Evolutionary conservation across 2,329 filamentous ascomycete species (phyloP), one percentile per base, ranked within the genome.

Genomic region (Fusarium musae): DNA sequence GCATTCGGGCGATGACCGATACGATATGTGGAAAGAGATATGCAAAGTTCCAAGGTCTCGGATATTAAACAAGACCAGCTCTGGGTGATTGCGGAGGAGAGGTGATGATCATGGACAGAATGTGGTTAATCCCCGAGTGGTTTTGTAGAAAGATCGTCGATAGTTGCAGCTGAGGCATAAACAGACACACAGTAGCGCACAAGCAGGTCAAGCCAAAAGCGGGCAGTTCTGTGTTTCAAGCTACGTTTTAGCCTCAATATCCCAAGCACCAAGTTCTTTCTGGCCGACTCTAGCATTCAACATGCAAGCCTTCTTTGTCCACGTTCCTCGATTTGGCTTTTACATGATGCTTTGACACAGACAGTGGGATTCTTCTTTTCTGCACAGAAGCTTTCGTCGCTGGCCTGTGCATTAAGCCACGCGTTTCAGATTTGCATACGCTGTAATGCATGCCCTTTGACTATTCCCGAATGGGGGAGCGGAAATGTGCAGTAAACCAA

Each of bases 1-100:
- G 54, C 72, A 49, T 67, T 60, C 57, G 64, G 72, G 60, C 58
- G 59, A 74, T 74, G 61, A 28, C 59, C 66, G 69, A 75, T 75
- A 73, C 72, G 72, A 52, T 54, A 40, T 40, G 26, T 28, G 36
- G 23, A 43, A 36, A 34, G 37, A 56, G 44, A 72, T 62, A 63
- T 59, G 16, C 47, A 61, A 28, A 40, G 8, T 30, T 52, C 30
- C 49, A 30, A 39, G 36, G 28, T 21, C 40, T 34, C 59, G 46
- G 54, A 58, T 39, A 56, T 66, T 63, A 56, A 37, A 72, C 49
- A 44, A 36, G 59, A 60, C 58, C 40, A 53, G 49, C 40, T 28
- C 46, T 59, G 63, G 21, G 17, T 47, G 26, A 16, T 6, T 47
- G 26, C 26, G 44, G 44, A n/a, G 13, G 26, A 30, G 26, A 47